These are phyloP conservation scores for Vishniacozyma victoriae DNA, from an alignment of 768 basidiomycete genomes.

Conservation along the genomic window DNA sequence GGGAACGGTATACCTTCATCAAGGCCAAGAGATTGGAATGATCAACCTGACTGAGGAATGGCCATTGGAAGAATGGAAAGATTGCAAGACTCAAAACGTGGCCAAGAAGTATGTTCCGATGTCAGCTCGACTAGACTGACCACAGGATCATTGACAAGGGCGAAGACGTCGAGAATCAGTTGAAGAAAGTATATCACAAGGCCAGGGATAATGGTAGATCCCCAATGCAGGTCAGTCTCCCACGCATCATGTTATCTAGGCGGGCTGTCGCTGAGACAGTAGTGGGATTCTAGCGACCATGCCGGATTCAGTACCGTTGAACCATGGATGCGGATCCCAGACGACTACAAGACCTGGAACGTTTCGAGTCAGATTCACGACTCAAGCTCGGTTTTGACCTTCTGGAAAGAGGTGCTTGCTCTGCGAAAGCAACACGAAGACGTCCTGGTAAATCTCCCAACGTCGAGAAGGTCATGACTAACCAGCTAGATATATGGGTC, in stretches of 20 bases:
- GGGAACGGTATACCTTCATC: conserved; percentile 67
- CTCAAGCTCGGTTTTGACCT: conserved; percentile 55
- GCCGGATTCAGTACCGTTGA: conserved; percentile 57
- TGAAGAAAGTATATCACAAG: conserved; percentile 52
- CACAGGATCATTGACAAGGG: too few relatives aligned
- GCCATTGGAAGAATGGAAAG: conserved; percentile 69
- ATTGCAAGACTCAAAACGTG: conserved; percentile 51
- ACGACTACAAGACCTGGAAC: conserved; percentile 56
- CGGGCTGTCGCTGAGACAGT: not conserved
- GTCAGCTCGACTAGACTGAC: not conserved
- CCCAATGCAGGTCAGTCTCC: conserved; percentile 49
- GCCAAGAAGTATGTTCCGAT: conserved; percentile 1
- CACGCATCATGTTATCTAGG: not conserved
- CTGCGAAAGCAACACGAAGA: conserved; percentile 56
- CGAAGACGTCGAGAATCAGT: not conserved
- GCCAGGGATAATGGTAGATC: not conserved
- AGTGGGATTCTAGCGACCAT: conserved; percentile 55
- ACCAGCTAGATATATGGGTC: conserved; percentile 53
- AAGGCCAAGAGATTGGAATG: conserved; percentile 66
- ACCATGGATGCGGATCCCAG: conserved; percentile 70
- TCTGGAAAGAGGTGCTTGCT: conserved; percentile 57
- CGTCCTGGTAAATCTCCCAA: conserved; percentile 50
- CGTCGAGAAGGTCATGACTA: not conserved
- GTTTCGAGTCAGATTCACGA: conserved; percentile 53
- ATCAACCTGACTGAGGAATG: conserved; percentile 52